Evolutionary conservation across 2,329 filamentous ascomycete genomes (phyloP).

Genomic region (Polytolypa hystricis): DNA sequence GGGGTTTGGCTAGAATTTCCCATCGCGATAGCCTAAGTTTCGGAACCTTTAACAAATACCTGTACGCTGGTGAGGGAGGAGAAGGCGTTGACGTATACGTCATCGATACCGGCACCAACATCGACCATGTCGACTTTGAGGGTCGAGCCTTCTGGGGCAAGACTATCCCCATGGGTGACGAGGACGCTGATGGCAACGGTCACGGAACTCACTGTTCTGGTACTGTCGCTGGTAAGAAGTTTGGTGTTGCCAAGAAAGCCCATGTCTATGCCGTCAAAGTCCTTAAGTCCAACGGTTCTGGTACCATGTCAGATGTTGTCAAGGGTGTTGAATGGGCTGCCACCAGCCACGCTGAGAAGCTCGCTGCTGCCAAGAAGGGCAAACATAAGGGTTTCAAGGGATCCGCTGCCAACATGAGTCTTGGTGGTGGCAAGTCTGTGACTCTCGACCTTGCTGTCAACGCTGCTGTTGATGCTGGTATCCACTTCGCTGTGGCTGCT

Average conservation of each 20-base stretch:
- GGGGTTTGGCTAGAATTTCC: slow-evolving; percentile 96
- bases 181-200: slow-evolving; percentile 87
- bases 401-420: slow-evolving; percentile 97
- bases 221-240: slow-evolving; percentile 95
- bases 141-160: slow-evolving; percentile 93
- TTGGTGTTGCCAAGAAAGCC: slow-evolving; percentile 98
- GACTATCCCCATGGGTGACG: slow-evolving; percentile 79
- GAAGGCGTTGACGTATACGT: slow-evolving; percentile 98
- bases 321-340: slow-evolving; percentile 96
- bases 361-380: slow-evolving; percentile 68
- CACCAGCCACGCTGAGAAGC: slow-evolving; percentile 62
- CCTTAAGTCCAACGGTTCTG: slow-evolving; percentile 89
- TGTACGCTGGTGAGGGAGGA: slow-evolving; percentile 78
- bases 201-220: slow-evolving; percentile 99
- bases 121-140: slow-evolving; percentile 91
- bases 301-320: slow-evolving; percentile 97
- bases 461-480: slow-evolving; percentile 77
- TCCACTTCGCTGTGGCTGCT: slow-evolving; percentile 96
- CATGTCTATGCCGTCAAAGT: slow-evolving; percentile 97
- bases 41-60: slow-evolving; percentile 95
- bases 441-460: slow-evolving; percentile 88
- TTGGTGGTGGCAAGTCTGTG: slow-evolving; percentile 92
- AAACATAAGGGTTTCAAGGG: slow-evolving; percentile 98
- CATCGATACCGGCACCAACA: slow-evolving; percentile 94
- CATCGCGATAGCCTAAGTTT: slow-evolving; percentile 82